Evolutionary conservation across 768 basidiomycete species (phyloP).

Genomic region (Lactarius sp.): DNA sequence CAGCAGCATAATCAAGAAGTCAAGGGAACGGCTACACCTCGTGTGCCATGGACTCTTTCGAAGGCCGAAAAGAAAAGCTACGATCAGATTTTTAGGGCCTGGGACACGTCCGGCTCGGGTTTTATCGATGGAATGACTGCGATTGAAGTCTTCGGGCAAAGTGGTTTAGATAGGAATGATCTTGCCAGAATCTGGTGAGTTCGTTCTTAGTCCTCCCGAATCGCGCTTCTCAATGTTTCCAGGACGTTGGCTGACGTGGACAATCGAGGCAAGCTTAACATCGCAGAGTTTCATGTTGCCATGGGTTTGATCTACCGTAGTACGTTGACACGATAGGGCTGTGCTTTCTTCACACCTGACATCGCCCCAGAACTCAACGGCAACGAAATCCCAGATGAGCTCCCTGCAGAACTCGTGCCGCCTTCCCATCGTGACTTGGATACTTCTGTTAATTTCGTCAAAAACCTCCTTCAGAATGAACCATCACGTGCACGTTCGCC

Average conservation of each 20-base stretch:
- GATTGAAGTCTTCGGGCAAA: conserved; percentile 90
- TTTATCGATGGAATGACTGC: conserved; percentile 86
- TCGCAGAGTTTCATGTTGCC: conserved; percentile 96
- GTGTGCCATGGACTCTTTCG: conserved; percentile 80
- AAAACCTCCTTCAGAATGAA: conserved; percentile 83
- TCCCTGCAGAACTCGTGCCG: conserved; percentile 87
- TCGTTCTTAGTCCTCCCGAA: conserved; percentile 6
- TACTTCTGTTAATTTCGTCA: conserved; percentile 83
- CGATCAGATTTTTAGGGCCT: conserved; percentile 94
- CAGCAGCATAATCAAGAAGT: conserved; percentile 80
- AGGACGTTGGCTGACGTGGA: conserved; percentile 92
- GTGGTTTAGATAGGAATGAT: conserved; percentile 84
- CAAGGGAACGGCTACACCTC: conserved; percentile 57
- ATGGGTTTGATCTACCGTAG: conserved; percentile 98
- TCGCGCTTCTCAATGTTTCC: not conserved
- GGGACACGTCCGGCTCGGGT: conserved; percentile 77
- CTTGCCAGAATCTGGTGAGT: conserved; percentile 89
- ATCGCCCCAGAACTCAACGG: conserved; percentile 72
- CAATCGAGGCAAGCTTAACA: conserved; percentile 91
- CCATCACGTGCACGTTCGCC: conserved; percentile 63
- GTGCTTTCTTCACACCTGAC: not conserved
- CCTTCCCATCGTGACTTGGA: conserved; percentile 89
- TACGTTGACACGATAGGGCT: conserved; percentile 40
- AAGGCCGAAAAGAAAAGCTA: conserved; percentile 95
- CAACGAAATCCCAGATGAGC: conserved; percentile 78